Evolutionary conservation across 2,329 filamentous ascomycete species (phyloP), one percentile per base, ranked within the genome.

Genomic region (Lecanicillium sp.): DNA sequence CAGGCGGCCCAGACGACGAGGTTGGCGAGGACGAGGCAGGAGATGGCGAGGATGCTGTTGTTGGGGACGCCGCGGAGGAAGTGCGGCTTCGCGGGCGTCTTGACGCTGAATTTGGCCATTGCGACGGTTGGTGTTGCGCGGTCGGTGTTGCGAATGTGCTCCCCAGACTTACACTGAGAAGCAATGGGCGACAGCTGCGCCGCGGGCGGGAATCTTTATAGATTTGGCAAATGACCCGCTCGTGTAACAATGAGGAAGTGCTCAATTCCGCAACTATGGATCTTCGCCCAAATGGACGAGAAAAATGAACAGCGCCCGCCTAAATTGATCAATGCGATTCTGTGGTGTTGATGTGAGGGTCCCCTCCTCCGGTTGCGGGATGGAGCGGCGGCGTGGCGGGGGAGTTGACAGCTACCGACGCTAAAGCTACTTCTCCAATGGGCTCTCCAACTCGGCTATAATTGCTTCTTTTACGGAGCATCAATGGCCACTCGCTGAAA

Each of bases 1-100:
- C 70, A 68, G 14, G 67, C 69, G 44, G 70, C 68, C 81, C 81
- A 84, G 37, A 80, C 66, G 11, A 76, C 2, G 44, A 70, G 54
- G 63, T 85, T 84, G 55, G 75, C 60, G 33, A 64, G 10, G 9
- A 77, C 54, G 39, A 84, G 67, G 19, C 73, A 56, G 17, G 62
- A 51, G 50, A 84, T 83, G 42, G 80, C 73, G 39, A 65, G 63
- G 42, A 78, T 54, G 51, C 61, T 61, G 46, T 67, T 62, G 27
- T 56, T 57, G 3, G 65, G 66, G 11, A 68, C 51, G 9, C 56
- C 58, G 4, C 49, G 48, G 17, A 67, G 61, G 39, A 64, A 58
- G 5, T 53, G 58, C n/a, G 62, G 62, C 48, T 62, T 65, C 5
- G 54, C 43, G 1, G 60, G 44, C 7, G 44, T 37, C 26, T 17